phyloP scores from a whole-genome alignment of 2,329 filamentous ascomycete species.

The Elsinoe ampelina region DNA sequence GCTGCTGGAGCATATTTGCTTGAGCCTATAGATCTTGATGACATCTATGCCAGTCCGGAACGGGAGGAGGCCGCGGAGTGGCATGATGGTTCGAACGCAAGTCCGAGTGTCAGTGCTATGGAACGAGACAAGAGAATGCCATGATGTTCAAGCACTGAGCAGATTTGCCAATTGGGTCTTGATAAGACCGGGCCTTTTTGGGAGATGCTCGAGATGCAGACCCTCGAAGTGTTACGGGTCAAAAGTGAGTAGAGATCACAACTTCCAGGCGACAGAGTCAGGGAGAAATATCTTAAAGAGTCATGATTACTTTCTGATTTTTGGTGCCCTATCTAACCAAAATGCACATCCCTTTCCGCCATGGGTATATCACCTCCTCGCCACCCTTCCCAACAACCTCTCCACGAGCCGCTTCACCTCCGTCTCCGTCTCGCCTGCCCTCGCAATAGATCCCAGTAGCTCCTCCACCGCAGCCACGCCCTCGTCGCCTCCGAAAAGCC shows the following conservation, averaged over 20 bases:
- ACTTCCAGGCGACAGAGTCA: neutral
- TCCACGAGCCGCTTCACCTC: constrained; percentile 19
- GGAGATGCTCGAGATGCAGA: too few species aligned
- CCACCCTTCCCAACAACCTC: constrained; percentile 15
- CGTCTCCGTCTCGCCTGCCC: constrained; percentile 20
- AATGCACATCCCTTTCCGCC: neutral
- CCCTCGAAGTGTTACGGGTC: too few species aligned
- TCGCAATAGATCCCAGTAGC: constrained; percentile 20
- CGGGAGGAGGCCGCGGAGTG: neutral
- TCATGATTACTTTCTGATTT: neutral
- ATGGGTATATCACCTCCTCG: constrained; percentile 13
- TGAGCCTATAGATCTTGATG: neutral
- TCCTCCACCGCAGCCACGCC: constrained; percentile 39
- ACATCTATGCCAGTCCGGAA: constrained; percentile 1
- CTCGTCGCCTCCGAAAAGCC: constrained; percentile 51
- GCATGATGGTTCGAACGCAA: neutral
- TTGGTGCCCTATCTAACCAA: constrained; percentile 6
- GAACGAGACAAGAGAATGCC: too few species aligned
- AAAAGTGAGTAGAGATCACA: neutral
- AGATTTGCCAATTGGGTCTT: too few species aligned
- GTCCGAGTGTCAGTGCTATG: neutral
- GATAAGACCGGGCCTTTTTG: too few species aligned
- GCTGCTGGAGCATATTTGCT: neutral
- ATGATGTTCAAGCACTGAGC: too few species aligned
- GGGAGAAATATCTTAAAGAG: neutral